Evolutionary conservation across 1,139 yeast genomes (phyloP).

Genomic region (Insectozyma bohioensis): DNA sequence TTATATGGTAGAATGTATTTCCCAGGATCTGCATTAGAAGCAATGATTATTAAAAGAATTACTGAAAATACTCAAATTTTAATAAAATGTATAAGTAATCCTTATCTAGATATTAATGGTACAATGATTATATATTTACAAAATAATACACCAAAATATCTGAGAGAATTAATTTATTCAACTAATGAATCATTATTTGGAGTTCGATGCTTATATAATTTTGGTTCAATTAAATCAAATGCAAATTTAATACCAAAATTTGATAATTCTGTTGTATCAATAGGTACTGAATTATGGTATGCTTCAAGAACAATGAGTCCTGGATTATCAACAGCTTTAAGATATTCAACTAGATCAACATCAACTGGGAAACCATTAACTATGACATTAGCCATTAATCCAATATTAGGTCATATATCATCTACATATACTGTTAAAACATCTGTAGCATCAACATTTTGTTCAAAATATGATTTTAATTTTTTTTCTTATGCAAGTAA

Average conservation of each 20-base stretch:
- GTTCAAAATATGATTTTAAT: constrained; percentile 87
- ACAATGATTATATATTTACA: constrained; percentile 74
- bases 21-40: constrained; percentile 87
- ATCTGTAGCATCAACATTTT: constrained; percentile 70
- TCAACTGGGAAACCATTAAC: constrained; percentile 88
- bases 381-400: constrained; percentile 84
- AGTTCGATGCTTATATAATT: constrained; percentile 72
- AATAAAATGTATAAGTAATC: constrained; percentile 74
- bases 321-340: constrained; percentile 76
- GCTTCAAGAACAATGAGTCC: constrained; percentile 84
- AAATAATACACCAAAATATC: constrained; percentile 59
- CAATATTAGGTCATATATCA: constrained; percentile 85
- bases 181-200: constrained; percentile 90
- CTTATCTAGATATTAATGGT: constrained; percentile 54
- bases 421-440: constrained; percentile 88
- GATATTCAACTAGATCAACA: constrained; percentile 85
- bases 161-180: constrained; percentile 81
- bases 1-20: constrained; percentile 83
- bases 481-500: constrained; percentile 89
- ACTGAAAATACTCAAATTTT: constrained; percentile 61
- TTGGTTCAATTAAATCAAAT: constrained; percentile 36
- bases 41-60: constrained; percentile 74
- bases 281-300: constrained; percentile 90
- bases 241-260: constrained; percentile 33
- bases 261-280: constrained; percentile 54